Percentiles rank a stretch among this genome's conserved stretches.
Conservation (phyloP, 75 land plant genomes). For the Pseudotsuga menziesii region DNA sequence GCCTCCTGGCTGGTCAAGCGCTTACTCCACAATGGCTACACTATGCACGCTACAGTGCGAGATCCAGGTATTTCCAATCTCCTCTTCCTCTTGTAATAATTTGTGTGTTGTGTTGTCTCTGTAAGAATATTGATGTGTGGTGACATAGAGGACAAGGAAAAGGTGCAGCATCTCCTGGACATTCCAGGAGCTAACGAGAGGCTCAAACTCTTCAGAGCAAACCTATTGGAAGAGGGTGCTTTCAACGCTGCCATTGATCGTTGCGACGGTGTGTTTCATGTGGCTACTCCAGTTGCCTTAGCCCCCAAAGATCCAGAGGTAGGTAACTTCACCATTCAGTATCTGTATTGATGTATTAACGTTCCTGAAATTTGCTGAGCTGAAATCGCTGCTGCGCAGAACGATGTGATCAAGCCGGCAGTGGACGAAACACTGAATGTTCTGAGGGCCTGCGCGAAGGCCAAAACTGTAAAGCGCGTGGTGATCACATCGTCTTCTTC, state of each 20-base stretch:
- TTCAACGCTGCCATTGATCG: conserved; percentile 77
- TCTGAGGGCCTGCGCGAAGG: conserved; percentile 27
- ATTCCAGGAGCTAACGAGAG: conserved; percentile 73
- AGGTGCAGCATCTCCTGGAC: conserved; percentile 60
- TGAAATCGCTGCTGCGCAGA: not conserved
- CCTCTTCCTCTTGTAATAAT: no score
- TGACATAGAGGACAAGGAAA: conserved; percentile 42
- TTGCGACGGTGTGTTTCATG: conserved; percentile 82
- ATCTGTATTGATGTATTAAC: no score
- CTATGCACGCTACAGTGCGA: conserved; percentile 51
- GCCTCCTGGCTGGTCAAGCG: conserved; percentile 62
- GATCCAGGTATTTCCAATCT: conserved; percentile 32
- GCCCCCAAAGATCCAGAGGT: no score
- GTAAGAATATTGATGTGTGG: no score
- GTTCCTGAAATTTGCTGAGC: no score
- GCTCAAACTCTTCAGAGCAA: conserved; percentile 63
- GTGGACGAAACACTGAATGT: conserved; percentile 30
- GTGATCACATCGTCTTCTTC: conserved; percentile 31
- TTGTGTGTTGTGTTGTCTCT: no score
- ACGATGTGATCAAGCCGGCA: conserved; percentile 17
- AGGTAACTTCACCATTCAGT: no score
- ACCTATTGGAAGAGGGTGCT: conserved; percentile 70
- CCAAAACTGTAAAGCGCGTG: conserved; percentile 23
- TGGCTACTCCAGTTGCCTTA: conserved; percentile 64
- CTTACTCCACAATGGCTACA: conserved; percentile 54